Evolutionary conservation across 2,329 filamentous ascomycete species (phyloP).

Genomic region (Fusarium ambrosium): DNA sequence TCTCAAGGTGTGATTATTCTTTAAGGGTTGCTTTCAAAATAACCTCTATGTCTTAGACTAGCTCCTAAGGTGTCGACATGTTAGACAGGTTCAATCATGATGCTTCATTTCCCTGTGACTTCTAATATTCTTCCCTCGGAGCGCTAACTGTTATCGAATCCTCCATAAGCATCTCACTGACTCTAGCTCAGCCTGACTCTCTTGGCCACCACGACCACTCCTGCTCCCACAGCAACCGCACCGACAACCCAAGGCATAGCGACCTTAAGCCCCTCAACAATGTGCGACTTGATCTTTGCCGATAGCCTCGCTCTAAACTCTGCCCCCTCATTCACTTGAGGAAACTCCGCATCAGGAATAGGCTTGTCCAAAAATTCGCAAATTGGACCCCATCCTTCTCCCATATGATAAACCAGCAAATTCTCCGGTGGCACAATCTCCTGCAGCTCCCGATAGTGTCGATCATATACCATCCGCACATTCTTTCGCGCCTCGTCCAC

Average conservation of each 20-base stretch:
- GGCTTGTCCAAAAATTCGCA: slow-evolving; percentile 53
- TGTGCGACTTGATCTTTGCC: slow-evolving; percentile 22
- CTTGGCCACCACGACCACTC: slow-evolving; percentile 9
- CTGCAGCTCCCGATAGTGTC: slow-evolving; percentile 48
- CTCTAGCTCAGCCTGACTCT: neutral
- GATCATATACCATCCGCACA: slow-evolving; percentile 44
- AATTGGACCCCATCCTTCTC: slow-evolving; percentile 54
- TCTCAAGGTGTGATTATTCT: neutral
- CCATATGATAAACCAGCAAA: slow-evolving; percentile 51
- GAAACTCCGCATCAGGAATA: slow-evolving; percentile 50
- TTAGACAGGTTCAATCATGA: neutral
- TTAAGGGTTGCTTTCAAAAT: neutral
- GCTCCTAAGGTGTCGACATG: neutral
- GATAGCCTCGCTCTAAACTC: slow-evolving; percentile 28
- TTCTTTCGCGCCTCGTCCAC: slow-evolving; percentile 41
- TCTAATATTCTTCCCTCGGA: neutral
- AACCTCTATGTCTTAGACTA: no score
- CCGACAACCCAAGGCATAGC: slow-evolving; percentile 38
- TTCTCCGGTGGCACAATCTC: slow-evolving; percentile 43
- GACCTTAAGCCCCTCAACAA: slow-evolving; percentile 9
- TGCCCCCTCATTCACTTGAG: slow-evolving; percentile 49
- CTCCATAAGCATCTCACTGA: neutral
- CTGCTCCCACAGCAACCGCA: slow-evolving; percentile 17
- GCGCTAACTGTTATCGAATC: accelerated
- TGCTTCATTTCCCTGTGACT: neutral